These are phyloP conservation scores for Volutella citrinella DNA, from an alignment of 2,329 filamentous ascomycete genomes.

Conservation along the genomic window DNA sequence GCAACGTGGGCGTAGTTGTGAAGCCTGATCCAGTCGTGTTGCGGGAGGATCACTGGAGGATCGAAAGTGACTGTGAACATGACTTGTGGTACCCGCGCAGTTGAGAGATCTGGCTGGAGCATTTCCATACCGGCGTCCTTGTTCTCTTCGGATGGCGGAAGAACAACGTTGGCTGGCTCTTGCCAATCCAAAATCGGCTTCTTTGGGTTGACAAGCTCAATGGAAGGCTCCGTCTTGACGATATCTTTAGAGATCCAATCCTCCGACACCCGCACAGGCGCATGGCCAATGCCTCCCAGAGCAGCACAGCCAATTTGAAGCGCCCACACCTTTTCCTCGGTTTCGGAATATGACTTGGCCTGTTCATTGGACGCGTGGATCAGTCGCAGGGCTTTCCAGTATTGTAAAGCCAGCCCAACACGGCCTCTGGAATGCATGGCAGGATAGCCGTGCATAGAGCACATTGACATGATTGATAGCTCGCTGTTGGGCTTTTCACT, in stretches of 20 bases:
- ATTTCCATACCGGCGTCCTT: conserved; percentile 52
- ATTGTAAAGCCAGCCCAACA: conserved; percentile 70
- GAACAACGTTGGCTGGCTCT: conserved; percentile 64
- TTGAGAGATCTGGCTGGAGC: conserved; percentile 43
- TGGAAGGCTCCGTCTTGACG: conserved; percentile 52
- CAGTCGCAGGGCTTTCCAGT: conserved; percentile 67
- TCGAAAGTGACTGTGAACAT: conserved; percentile 73
- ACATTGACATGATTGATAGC: conserved; percentile 59
- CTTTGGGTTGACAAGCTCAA: conserved; percentile 36
- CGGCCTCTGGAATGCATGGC: conserved; percentile 65
- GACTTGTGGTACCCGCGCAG: conserved; percentile 62
- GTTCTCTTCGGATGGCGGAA: conserved; percentile 45
- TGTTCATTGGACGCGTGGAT: conserved; percentile 36
- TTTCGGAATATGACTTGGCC: conserved; percentile 35
- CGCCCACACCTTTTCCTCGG: conserved; percentile 57
- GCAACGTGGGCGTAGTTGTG: conserved; percentile 53
- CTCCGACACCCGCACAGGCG: conserved; percentile 67
- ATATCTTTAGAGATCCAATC: conserved; percentile 69
- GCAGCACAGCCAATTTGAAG: conserved; percentile 64
- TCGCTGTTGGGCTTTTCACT: conserved; percentile 45
- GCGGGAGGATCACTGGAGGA: conserved; percentile 69
- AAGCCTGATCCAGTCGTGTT: conserved; percentile 60
- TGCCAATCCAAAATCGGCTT: conserved; percentile 64
- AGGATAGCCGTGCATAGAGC: conserved; percentile 67
- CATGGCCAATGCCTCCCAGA: conserved; percentile 43